Evolutionary conservation across 2,329 filamentous ascomycete species (phyloP).

Genomic region (Aureobasidium melanogenum): DNA sequence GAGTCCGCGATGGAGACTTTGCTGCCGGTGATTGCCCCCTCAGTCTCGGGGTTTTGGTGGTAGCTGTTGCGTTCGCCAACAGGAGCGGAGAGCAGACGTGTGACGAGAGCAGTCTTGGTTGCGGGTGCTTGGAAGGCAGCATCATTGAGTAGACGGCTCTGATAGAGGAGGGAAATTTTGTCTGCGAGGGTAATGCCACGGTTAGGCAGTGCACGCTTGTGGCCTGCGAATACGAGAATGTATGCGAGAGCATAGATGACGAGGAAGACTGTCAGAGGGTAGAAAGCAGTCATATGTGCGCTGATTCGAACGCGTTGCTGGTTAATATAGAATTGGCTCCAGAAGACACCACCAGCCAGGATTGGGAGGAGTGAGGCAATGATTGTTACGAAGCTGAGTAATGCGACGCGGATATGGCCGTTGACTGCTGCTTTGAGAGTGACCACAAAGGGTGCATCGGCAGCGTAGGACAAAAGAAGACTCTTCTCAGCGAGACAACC

Average conservation of each 20-base stretch:
- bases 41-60: conserved; percentile 17
- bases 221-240: conserved; percentile 48
- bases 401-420: conserved; percentile 57
- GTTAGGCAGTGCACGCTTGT: conserved; percentile 61
- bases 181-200: conserved; percentile 64
- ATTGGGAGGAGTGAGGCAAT: conserved; percentile 56
- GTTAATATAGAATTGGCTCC: conserved; percentile 54
- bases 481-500: conserved; percentile 55
- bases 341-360: conserved; percentile 62
- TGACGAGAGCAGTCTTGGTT: conserved; percentile 60
- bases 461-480: conserved; percentile 62
- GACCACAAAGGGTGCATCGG: conserved; percentile 53
- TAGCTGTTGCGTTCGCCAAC: conserved; percentile 37
- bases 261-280: conserved; percentile 64
- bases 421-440: conserved; percentile 51
- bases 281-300: conserved; percentile 62
- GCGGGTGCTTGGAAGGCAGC: conserved; percentile 61
- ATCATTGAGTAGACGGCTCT: conserved; percentile 63
- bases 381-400: conserved; percentile 50
- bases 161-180: conserved; percentile 67
- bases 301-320: conserved; percentile 53
- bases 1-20: conserved; percentile 24
- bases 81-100: conserved; percentile 52
- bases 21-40: conserved; percentile 17
- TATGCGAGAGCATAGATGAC: conserved; percentile 58